Percentiles rank a stretch among this genome's conserved stretches.
phyloP scores from a whole-genome alignment of 2,329 filamentous ascomycete species.

The Cercospora beticola region DNA sequence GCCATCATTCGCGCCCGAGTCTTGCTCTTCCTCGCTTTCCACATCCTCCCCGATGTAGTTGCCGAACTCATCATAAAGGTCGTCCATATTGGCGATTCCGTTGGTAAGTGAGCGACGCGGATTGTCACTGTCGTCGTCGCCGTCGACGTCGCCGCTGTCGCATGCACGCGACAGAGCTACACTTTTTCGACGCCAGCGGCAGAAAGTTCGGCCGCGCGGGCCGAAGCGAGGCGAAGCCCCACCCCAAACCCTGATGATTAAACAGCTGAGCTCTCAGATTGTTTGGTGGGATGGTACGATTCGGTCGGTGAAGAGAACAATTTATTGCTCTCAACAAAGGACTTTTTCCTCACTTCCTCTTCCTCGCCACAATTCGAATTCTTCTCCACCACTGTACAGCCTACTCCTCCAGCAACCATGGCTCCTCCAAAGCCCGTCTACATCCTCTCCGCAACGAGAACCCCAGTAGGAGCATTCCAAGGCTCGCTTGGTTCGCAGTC shows the following conservation, averaged over 20 bases:
- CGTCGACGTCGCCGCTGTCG: slow-evolving; percentile 7
- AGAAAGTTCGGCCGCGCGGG: not conserved
- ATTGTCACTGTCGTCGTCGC: not conserved
- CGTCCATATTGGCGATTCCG: slow-evolving; percentile 66
- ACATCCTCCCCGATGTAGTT: slow-evolving; percentile 96
- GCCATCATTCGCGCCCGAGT: slow-evolving; percentile 70
- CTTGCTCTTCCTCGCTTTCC: slow-evolving; percentile 83
- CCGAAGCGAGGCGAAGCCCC: not conserved
- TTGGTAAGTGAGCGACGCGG: slow-evolving; percentile 1
- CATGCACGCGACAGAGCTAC: slow-evolving; percentile 14
- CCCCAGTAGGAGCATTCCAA: slow-evolving; percentile 90
- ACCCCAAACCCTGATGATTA: not conserved
- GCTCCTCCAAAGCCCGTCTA: slow-evolving; percentile 83
- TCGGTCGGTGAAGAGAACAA: not conserved
- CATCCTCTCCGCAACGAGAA: slow-evolving; percentile 77
- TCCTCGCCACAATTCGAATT: not conserved
- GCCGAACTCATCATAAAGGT: slow-evolving; percentile 98
- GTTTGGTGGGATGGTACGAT: slow-evolving; percentile 5
- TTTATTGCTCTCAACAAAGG: not conserved
- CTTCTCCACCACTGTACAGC: not conserved
- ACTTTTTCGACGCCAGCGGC: slow-evolving; percentile 10
- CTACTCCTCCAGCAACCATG: slow-evolving; percentile 51
- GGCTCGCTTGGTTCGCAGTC: slow-evolving; percentile 86
- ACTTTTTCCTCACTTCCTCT: not conserved
- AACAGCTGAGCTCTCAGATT: not conserved